phyloP scores from a whole-genome alignment of 371 early-diverging fungal genomes.

The Mortierella sp. region DNA sequence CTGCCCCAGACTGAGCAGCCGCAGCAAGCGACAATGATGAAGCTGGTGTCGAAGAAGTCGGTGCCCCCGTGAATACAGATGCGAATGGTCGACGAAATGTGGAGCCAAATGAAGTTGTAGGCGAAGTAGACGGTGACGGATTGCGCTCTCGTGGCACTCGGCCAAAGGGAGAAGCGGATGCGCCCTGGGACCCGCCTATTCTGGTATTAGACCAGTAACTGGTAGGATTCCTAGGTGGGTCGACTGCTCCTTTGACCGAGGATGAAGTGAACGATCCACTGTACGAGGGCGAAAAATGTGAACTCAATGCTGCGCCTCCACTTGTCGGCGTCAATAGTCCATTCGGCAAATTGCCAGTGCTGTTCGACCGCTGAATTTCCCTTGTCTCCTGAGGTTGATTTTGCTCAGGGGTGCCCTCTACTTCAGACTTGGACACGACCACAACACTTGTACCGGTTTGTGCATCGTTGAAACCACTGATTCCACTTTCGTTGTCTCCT shows the following conservation, averaged over 20 bases:
- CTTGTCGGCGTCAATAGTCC: neutral
- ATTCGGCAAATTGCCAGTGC: neutral
- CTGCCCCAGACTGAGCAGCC: no score
- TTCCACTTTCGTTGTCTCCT: neutral
- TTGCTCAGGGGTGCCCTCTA: neutral
- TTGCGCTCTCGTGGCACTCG: no score
- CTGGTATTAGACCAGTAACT: no score
- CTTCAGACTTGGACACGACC: conserved; percentile 9
- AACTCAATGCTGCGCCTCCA: neutral
- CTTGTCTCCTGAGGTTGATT: conserved; percentile 7
- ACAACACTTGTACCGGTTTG: conserved; percentile 5
- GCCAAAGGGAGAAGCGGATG: no score
- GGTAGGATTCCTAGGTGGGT: conserved; percentile 31
- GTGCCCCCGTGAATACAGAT: no score
- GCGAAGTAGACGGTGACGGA: no score
- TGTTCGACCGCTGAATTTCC: conserved; percentile 2
- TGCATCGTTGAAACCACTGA: neutral
- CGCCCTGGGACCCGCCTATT: no score
- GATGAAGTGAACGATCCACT: conserved; percentile 26
- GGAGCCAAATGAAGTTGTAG: no score
- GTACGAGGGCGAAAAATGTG: neutral
- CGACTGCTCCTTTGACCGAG: conserved; percentile 29
- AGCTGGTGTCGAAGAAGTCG: no score
- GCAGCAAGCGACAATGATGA: no score
- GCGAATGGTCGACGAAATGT: no score